Evolutionary conservation across 495 filamentous ascomycete species (phyloP).

Genomic region (Aspergillus cavernicola): DNA sequence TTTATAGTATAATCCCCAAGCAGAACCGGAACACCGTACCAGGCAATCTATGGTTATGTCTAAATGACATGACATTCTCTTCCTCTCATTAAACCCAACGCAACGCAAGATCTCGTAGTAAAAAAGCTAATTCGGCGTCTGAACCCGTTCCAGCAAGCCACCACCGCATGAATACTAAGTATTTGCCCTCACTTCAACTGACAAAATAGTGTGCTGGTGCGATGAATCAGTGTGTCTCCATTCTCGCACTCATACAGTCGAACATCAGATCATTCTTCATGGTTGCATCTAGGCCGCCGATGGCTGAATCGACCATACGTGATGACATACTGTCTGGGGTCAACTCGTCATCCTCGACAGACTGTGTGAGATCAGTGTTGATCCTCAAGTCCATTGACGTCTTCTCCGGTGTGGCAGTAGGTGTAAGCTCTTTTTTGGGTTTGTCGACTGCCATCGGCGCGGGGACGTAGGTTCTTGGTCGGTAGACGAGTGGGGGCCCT

Average conservation of each 20-base stretch:
- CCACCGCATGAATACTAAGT: background rate
- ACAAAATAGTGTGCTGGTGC: too few relatives aligned
- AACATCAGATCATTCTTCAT: slow-evolving; percentile 40
- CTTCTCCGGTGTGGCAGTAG: slow-evolving; percentile 27
- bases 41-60: slow-evolving; percentile 2
- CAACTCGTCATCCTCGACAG: slow-evolving; percentile 50
- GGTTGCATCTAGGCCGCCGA: slow-evolving; percentile 40
- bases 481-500: slow-evolving; percentile 50
- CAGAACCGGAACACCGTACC: background rate
- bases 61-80: too few relatives aligned
- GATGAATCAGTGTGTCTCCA: slow-evolving; percentile 30
- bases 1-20: background rate
- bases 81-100: background rate
- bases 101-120: background rate
- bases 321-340: slow-evolving; percentile 68
- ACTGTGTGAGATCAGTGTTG: slow-evolving; percentile 38
- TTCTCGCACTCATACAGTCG: slow-evolving; percentile 40
- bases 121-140: slow-evolving; percentile 3
- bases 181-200: too few relatives aligned
- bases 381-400: slow-evolving; percentile 43
- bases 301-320: slow-evolving; percentile 53
- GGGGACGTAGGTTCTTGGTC: slow-evolving; percentile 39
- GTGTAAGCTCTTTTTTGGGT: slow-evolving; percentile 24
- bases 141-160: slow-evolving; percentile 10
- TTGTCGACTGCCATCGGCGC: slow-evolving; percentile 30